A percentile compares a stretch with the other conserved stretches of the same genome.
Evolutionary conservation across 441 rosid species (phyloP).

Genomic region (Croton laevigatus): DNA sequence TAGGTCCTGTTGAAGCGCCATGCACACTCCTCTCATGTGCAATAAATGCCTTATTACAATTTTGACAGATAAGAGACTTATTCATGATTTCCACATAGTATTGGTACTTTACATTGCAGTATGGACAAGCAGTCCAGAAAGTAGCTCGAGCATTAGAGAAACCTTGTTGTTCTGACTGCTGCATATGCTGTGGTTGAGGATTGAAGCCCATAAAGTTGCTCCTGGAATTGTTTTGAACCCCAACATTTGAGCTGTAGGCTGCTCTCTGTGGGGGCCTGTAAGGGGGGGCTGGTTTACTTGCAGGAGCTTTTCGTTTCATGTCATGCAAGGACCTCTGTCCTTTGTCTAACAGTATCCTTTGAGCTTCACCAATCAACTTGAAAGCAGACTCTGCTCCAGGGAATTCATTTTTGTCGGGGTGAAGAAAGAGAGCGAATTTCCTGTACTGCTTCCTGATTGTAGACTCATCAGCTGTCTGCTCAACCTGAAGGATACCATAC

Average conservation of each 20-base stretch:
- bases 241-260: conserved; percentile 22
- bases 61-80: conserved; percentile 43
- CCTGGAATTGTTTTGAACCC: conserved; percentile 26
- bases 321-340: conserved; percentile 60
- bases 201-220: conserved; percentile 34
- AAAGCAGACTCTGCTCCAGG: conserved; percentile 97
- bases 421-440: conserved; percentile 82
- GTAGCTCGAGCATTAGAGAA: conserved; percentile 31
- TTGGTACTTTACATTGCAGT: conserved; percentile 49
- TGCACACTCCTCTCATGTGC: conserved; percentile 45
- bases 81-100: conserved; percentile 37
- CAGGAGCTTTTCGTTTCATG: conserved; percentile 36
- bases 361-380: conserved; percentile 84
- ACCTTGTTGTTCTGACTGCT: conserved; percentile 38
- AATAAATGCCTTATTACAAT: conserved; percentile 47
- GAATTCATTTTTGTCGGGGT: conserved; percentile 90
- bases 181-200: conserved; percentile 36
- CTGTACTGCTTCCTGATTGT: conserved; percentile 81
- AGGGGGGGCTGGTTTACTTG: conserved; percentile 40
- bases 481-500: conserved; percentile 82
- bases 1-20: conserved; percentile 34
- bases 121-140: conserved; percentile 75
- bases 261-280: conserved; percentile 38
- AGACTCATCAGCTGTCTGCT: conserved; percentile 57
- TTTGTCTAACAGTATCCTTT: conserved; percentile 67